Conservation (phyloP, 305 asterid genomes). For the Fraxinus ornus region DNA sequence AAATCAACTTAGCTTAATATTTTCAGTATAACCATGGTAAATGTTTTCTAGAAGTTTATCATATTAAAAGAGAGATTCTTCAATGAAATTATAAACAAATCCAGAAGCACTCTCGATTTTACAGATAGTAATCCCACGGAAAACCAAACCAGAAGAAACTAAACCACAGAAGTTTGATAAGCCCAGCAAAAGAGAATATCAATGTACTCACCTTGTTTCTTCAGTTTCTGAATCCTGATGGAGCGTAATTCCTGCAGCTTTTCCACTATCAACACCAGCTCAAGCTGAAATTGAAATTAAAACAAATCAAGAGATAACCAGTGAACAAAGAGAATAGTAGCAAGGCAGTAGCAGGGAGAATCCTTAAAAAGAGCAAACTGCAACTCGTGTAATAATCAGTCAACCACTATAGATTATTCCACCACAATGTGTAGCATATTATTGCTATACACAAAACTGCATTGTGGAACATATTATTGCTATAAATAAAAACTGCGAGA, state of each 20-base stretch:
- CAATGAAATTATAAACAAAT: neutral
- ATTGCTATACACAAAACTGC: neutral
- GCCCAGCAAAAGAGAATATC: slow-evolving; percentile 1
- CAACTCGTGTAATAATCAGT: neutral
- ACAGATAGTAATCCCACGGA: neutral
- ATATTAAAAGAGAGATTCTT: neutral
- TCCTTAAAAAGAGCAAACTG: slow-evolving; percentile 11
- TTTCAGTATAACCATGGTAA: neutral
- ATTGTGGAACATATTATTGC: neutral
- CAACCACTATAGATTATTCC: neutral
- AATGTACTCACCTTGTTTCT: slow-evolving; percentile 75
- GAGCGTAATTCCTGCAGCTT: slow-evolving; percentile 91
- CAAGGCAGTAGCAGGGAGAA: slow-evolving; percentile 11
- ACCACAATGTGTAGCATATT: neutral
- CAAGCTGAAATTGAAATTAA: slow-evolving; percentile 59
- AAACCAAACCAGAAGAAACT: neutral
- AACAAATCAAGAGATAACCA: slow-evolving; percentile 3
- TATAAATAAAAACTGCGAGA: neutral
- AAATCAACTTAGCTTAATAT: neutral
- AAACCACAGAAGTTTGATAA: neutral
- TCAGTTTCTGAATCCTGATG: slow-evolving; percentile 80
- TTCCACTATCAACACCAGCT: slow-evolving; percentile 86
- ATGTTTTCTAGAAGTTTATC: neutral
- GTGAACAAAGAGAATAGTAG: neutral
- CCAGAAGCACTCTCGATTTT: neutral